These are phyloP conservation scores for Amanita polypyramis DNA, from an alignment of 768 basidiomycete genomes.

Conservation along the genomic window DNA sequence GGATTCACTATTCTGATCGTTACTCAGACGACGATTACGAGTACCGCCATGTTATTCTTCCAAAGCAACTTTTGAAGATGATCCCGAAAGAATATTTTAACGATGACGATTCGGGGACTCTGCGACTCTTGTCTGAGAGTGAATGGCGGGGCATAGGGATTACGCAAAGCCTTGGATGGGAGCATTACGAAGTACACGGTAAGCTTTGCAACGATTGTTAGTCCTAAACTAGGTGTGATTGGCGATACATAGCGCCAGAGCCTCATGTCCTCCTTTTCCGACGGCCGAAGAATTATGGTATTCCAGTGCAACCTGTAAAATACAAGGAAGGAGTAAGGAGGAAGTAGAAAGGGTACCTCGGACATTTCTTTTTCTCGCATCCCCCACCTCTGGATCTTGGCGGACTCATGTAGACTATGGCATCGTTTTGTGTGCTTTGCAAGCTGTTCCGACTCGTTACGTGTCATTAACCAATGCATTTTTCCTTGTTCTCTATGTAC, in stretches of 20 bases:
- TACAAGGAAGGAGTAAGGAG: slow-evolving; percentile 26
- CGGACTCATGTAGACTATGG: slow-evolving; percentile 5
- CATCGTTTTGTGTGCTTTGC: slow-evolving; percentile 5
- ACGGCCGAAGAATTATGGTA: slow-evolving; percentile 58
- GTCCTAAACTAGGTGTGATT: background rate
- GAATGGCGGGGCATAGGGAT: slow-evolving; percentile 98
- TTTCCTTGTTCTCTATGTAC: background rate
- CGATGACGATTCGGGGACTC: slow-evolving; percentile 60
- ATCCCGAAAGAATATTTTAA: slow-evolving; percentile 82
- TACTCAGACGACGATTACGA: slow-evolving; percentile 90
- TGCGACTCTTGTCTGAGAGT: slow-evolving; percentile 73
- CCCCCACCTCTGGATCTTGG: slow-evolving; percentile 4
- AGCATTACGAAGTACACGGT: slow-evolving; percentile 97
- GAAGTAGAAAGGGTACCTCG: slow-evolving; percentile 22
- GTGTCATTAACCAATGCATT: slow-evolving; percentile 1
- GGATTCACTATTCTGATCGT: slow-evolving; percentile 86
- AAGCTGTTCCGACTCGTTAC: background rate
- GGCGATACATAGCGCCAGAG: slow-evolving; percentile 56
- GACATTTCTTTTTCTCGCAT: background rate
- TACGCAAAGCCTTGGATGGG: slow-evolving; percentile 93
- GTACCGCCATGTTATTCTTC: slow-evolving; percentile 95
- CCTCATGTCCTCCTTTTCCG: slow-evolving; percentile 93
- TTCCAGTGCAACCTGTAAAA: slow-evolving; percentile 34
- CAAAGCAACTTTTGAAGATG: slow-evolving; percentile 89
- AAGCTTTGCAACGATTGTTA: slow-evolving; percentile 13